Conservation (phyloP, 2,329 filamentous ascomycete genomes). For the Colletotrichum limetticola region DNA sequence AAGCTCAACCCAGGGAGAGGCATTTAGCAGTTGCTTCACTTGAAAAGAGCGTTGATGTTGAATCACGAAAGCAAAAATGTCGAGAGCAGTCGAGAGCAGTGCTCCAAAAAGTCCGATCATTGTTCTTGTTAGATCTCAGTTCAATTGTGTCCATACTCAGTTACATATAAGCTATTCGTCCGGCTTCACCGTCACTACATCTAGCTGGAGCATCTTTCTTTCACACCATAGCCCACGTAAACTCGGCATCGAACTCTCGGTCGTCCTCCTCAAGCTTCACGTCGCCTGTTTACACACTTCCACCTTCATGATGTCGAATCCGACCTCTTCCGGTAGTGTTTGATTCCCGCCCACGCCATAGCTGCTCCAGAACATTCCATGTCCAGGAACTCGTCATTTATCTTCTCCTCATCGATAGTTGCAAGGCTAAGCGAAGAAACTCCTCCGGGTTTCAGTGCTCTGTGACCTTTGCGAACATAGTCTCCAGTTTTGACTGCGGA, state of each 20-base stretch:
- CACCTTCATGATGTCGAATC: not conserved
- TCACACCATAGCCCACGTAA: not conserved
- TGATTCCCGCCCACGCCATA: not conserved
- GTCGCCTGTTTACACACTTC: not conserved
- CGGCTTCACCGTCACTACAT: too few relatives aligned
- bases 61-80: too few relatives aligned
- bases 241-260: not conserved
- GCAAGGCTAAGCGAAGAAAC: not conserved
- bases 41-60: too few relatives aligned
- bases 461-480: not conserved
- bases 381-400: not conserved
- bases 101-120: too few relatives aligned
- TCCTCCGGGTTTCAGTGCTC: not conserved
- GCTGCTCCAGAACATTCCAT: not conserved
- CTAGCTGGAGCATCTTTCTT: not conserved
- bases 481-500: not conserved
- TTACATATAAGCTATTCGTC: too few relatives aligned
- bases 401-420: not conserved
- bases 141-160: too few relatives aligned
- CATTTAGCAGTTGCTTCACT: too few relatives aligned
- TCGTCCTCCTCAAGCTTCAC: not conserved
- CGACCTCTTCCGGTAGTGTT: not conserved
- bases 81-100: too few relatives aligned
- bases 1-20: too few relatives aligned
- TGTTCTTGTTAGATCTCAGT: too few relatives aligned